Conservation (phyloP, 768 basidiomycete species). For the Pleurotus salmoneostramineus region DNA sequence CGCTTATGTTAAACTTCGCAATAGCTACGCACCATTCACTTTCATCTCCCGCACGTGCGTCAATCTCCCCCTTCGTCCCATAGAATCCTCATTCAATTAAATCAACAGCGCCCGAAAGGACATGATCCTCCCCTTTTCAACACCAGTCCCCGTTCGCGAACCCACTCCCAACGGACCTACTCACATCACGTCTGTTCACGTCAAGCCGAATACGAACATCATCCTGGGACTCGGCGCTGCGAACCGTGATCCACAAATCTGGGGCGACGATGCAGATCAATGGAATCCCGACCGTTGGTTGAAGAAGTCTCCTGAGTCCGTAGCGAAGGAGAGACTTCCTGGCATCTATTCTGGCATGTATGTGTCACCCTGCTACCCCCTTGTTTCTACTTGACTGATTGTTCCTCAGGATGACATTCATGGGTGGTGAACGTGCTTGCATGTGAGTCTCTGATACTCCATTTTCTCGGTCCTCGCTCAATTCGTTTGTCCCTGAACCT, state of each 20-base stretch:
- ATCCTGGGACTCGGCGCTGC: conserved; percentile 21
- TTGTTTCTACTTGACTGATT: conserved; percentile 20
- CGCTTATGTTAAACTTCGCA: not conserved
- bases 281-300: conserved; percentile 44
- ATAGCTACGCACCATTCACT: conserved; percentile 16
- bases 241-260: conserved; percentile 30
- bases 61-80: not conserved
- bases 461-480: not conserved
- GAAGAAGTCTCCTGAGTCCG: conserved; percentile 13
- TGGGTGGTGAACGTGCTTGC: conserved; percentile 28
- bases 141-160: conserved; percentile 23
- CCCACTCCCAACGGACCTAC: conserved; percentile 12
- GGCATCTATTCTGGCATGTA: conserved; percentile 28
- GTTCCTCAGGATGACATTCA: conserved; percentile 28
- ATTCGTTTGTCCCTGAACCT: not conserved
- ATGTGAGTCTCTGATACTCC: conserved; percentile 19
- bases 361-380: conserved; percentile 2
- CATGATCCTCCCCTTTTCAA: conserved; percentile 23
- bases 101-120: conserved; percentile 15
- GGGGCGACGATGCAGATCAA: conserved; percentile 36
- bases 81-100: not conserved
- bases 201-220: conserved; percentile 22
- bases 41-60: conserved; percentile 16
- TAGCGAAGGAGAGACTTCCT: conserved; percentile 22
- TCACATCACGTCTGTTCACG: conserved; percentile 19